A percentile compares a stretch with the other conserved stretches of the same genome.
Conservation (phyloP, 495 filamentous ascomycete species). For the Tuber magnatum region DNA sequence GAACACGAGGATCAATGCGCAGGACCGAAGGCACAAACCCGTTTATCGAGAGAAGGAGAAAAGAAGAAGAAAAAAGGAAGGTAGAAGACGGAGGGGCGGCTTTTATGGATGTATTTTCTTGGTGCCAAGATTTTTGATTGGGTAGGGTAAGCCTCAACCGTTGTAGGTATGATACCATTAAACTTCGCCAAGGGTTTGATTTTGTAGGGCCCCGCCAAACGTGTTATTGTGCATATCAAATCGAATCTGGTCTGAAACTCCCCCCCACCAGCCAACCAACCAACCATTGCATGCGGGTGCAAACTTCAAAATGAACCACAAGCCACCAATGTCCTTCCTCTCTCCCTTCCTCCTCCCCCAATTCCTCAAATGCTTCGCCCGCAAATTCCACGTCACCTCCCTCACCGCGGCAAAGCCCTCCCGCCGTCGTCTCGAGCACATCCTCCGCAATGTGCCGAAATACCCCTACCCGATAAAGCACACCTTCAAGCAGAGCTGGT, state of each 20-base stretch:
- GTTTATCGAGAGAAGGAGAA: slow-evolving; percentile 6
- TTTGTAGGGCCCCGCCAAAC: slow-evolving; percentile 14
- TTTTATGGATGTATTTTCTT: neutral
- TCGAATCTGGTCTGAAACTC: slow-evolving; percentile 25
- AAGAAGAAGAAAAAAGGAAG: neutral
- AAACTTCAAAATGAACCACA: neutral
- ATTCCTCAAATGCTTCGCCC: slow-evolving; percentile 17
- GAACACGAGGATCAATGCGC: slow-evolving; percentile 8
- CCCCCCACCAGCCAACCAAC: slow-evolving; percentile 28
- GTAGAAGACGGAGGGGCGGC: neutral
- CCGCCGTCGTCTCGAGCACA: slow-evolving; percentile 37
- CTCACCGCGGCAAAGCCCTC: slow-evolving; percentile 43
- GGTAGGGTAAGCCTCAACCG: neutral
- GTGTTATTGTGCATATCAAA: neutral
- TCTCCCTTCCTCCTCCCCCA: slow-evolving; percentile 35
- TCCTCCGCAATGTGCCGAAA: slow-evolving; percentile 50
- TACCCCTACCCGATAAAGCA: slow-evolving; percentile 80
- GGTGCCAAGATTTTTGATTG: neutral
- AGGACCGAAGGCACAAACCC: slow-evolving; percentile 21
- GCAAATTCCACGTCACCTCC: slow-evolving; percentile 24
- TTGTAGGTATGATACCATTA: no score
- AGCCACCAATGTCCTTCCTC: slow-evolving; percentile 21
- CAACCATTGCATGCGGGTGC: slow-evolving; percentile 1
- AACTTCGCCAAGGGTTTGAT: neutral
- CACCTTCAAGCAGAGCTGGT: slow-evolving; percentile 79